Conservation (phyloP, 257 asterid genomes). For the Anisodus tanguticus region DNA sequence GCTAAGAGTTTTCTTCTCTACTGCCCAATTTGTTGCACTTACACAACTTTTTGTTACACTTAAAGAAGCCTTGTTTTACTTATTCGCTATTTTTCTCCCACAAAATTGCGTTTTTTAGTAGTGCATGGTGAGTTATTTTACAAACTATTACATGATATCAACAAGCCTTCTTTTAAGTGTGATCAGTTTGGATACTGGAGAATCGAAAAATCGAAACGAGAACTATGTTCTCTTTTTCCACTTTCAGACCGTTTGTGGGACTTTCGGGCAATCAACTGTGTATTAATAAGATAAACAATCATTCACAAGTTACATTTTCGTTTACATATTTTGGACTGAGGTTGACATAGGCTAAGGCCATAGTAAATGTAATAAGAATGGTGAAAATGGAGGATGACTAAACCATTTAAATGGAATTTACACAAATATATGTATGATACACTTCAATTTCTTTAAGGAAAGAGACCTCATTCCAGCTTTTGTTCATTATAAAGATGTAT, state of each 20-base stretch:
- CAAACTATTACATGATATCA: no score
- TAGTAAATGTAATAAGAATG: neutral
- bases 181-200: no score
- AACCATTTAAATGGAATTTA: neutral
- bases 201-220: no score
- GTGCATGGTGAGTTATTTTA: no score
- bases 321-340: neutral
- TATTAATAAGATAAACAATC: neutral
- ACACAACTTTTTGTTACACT: no score
- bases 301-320: neutral
- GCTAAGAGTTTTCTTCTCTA: no score
- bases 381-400: neutral
- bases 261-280: neutral
- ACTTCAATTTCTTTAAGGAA: neutral
- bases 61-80: no score
- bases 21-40: no score
- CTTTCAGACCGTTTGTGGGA: neutral
- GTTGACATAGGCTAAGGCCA: neutral
- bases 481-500: conserved; percentile 2
- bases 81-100: no score
- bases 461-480: neutral
- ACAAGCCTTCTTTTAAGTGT: no score
- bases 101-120: no score
- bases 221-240: neutral
- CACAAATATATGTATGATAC: conserved; percentile 13